Base-by-base conservation (phyloP, 495 filamentous ascomycete genomes). In the Peziza echinospora region DNA sequence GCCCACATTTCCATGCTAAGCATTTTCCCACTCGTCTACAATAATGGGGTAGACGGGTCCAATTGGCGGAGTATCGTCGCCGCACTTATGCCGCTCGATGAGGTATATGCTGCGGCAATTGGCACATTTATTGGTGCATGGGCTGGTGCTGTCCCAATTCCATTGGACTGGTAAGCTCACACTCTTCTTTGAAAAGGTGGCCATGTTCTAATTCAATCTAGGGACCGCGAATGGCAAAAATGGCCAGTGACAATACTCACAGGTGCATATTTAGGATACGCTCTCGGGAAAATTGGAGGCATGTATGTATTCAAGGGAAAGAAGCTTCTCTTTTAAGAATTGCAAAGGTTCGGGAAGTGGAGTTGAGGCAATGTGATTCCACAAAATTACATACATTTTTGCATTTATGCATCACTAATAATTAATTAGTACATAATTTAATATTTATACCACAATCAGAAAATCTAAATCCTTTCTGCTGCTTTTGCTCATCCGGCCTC, bases 161-260 rank as follows among this genome's bases (percentile, higher is more conserved):
- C 89, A 17, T 65, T 97, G 51, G 89, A 94, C 60, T 94, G 86
- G 84, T 83, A 67, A 56, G 30, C 13, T 11, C 30, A n/a, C n/a
- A n/a, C n/a, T n/a, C n/a, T n/a, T n/a, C n/a, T n/a, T n/a, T n/a
- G n/a, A n/a, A n/a, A n/a, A n/a, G n/a, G n/a, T n/a, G n/a, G n/a
- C n/a, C n/a, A n/a, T n/a, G n/a, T n/a, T n/a, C n/a, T n/a, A n/a
- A n/a, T n/a, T n/a, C n/a, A n/a, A n/a, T 49, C 11, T 53, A 76
- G 74, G 76, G 78, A 83, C 57, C 76, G 89, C 19, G 85, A 92
- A 52, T 97, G 89, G 89, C 89, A 97, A 70, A 82, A 80, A 60
- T 97, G 84, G 77, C 89, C 89, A 2, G 80, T 96, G 25, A 96
- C 89, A 0, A 82, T 97, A 46, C 57, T 85, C 1, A 68, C 68